phyloP scores from a whole-genome alignment of 1,284 basidiomycete species.

The Bjerkandera adusta region DNA sequence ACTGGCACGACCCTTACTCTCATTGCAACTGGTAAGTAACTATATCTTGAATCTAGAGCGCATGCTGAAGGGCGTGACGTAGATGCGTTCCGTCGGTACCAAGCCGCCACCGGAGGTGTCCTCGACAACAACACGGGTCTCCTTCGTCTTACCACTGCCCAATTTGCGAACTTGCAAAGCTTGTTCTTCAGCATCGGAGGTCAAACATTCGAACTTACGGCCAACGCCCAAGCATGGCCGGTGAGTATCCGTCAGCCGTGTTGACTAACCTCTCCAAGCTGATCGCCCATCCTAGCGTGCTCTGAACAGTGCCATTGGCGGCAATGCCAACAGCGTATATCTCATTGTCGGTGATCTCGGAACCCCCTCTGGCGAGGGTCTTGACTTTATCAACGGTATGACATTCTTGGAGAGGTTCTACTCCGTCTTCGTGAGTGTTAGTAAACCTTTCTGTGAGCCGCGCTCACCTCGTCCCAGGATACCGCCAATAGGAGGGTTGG shows the following conservation, averaged over 20 bases:
- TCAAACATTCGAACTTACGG: constrained; percentile 39
- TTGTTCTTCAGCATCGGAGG: constrained; percentile 28
- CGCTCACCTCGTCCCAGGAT: constrained; percentile 31
- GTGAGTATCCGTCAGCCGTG: constrained; percentile 30
- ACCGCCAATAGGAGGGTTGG: constrained; percentile 45
- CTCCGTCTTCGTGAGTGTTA: constrained; percentile 43
- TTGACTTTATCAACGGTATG: constrained; percentile 32
- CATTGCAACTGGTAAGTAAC: constrained; percentile 30
- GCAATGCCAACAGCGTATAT: constrained; percentile 23
- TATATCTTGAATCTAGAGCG: neutral
- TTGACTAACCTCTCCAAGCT: neutral
- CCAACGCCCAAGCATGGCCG: constrained; percentile 58
- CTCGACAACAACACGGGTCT: constrained; percentile 24
- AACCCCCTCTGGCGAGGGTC: constrained; percentile 18
- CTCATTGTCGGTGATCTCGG: constrained; percentile 27
- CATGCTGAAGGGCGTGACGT: neutral
- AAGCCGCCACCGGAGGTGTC: constrained; percentile 23
- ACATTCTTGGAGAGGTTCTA: constrained; percentile 56
- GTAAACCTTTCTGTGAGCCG: neutral
- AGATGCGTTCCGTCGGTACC: constrained; percentile 25
- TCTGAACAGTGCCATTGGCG: constrained; percentile 28
- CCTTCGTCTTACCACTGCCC: constrained; percentile 22
- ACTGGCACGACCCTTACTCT: constrained; percentile 35
- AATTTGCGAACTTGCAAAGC: constrained; percentile 28
- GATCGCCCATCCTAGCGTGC: neutral